These are phyloP conservation scores for Calvatia gigantea DNA, from an alignment of 768 basidiomycete genomes.

Conservation along the genomic window DNA sequence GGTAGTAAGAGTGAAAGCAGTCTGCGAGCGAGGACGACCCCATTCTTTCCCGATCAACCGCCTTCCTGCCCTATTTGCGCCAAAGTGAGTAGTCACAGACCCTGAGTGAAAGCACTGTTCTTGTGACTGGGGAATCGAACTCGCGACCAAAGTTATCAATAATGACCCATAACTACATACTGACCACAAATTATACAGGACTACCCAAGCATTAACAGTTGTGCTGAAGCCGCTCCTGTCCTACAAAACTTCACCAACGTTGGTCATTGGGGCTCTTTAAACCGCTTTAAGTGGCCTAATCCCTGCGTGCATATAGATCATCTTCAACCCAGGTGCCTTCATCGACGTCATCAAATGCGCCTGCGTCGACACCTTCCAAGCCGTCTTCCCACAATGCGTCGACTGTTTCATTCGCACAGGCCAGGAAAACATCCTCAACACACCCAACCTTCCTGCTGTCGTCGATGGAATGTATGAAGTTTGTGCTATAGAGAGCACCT, in stretches of 20 bases:
- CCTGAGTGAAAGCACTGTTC: no score
- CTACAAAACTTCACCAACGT: slow-evolving; percentile 56
- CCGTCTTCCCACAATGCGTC: slow-evolving; percentile 59
- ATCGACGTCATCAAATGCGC: slow-evolving; percentile 61
- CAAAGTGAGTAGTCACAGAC: slow-evolving; percentile 31
- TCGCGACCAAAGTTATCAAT: background rate
- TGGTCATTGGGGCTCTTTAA: slow-evolving; percentile 13
- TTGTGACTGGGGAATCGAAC: no score
- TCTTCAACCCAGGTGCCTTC: slow-evolving; percentile 63
- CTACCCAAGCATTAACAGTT: slow-evolving; percentile 51
- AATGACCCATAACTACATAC: no score
- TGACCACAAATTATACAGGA: slow-evolving; percentile 28
- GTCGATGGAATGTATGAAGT: slow-evolving; percentile 47
- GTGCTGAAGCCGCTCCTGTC: slow-evolving; percentile 54
- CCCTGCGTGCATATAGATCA: slow-evolving; percentile 39
- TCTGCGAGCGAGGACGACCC: slow-evolving; percentile 28
- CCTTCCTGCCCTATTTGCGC: slow-evolving; percentile 59
- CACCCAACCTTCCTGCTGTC: slow-evolving; percentile 42
- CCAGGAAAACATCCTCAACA: slow-evolving; percentile 48
- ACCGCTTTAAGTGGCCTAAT: background rate
- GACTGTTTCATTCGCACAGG: slow-evolving; percentile 63
- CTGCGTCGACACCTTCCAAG: slow-evolving; percentile 45
- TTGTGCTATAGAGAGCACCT: slow-evolving; percentile 47
- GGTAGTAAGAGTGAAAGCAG: background rate
- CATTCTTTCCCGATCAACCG: slow-evolving; percentile 49